Conservation (phyloP, 495 filamentous ascomycete genomes). For the Mytilinidion resinicola region DNA sequence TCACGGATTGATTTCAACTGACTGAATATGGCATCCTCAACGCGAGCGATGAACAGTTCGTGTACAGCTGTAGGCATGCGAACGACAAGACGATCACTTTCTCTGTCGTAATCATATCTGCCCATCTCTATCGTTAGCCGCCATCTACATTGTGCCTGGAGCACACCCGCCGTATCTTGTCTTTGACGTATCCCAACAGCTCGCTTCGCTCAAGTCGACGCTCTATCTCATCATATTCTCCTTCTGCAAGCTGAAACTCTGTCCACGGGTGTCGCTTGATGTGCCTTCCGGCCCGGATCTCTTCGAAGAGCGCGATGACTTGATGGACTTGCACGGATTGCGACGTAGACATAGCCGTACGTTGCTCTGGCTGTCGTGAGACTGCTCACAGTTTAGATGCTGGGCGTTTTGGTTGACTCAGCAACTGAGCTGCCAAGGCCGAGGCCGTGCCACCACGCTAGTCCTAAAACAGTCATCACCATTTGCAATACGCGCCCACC, state of each 20-base stretch:
- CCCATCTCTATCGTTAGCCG: constrained; percentile 1
- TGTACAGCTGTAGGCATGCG: neutral
- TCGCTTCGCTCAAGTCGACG: constrained; percentile 2
- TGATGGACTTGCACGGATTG: too few relatives aligned
- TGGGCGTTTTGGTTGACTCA: too few relatives aligned
- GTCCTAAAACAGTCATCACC: too few relatives aligned
- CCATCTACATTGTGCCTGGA: neutral
- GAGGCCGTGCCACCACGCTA: too few relatives aligned
- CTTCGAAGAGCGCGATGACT: too few relatives aligned
- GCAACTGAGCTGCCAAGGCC: too few relatives aligned
- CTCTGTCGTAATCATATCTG: neutral
- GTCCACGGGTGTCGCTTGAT: constrained; percentile 8
- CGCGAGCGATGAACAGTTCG: neutral
- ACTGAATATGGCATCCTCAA: constrained; percentile 2
- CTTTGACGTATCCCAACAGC: constrained; percentile 8
- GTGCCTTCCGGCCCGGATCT: constrained; percentile 18
- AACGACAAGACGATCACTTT: constrained; percentile 1
- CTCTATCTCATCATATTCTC: constrained; percentile 10
- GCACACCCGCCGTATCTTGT: too few relatives aligned
- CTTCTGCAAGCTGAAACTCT: constrained; percentile 15
- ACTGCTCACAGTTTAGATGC: too few relatives aligned
- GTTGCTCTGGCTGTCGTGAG: too few relatives aligned
- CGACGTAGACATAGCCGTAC: too few relatives aligned
- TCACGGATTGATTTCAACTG: constrained; percentile 10
- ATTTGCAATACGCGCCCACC: too few relatives aligned